Evolutionary conservation across 2,329 filamentous ascomycete species (phyloP).

Genomic region (Alternaria dauci): DNA sequence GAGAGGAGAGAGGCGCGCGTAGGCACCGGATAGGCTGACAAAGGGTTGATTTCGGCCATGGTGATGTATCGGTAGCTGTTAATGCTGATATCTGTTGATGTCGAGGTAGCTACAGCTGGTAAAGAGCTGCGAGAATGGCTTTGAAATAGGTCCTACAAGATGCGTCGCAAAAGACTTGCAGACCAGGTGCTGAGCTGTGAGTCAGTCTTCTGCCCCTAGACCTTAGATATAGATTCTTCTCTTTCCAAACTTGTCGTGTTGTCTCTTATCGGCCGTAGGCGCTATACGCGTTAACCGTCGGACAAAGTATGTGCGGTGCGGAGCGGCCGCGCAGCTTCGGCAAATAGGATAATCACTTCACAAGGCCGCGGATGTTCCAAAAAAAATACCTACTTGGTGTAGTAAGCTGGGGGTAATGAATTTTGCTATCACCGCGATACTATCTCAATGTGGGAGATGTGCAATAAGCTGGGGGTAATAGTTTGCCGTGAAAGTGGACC

Average conservation of each 20-base stretch:
- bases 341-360: neutral
- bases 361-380: conserved; percentile 12
- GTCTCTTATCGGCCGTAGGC: neutral
- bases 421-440: neutral
- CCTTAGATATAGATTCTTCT: conserved; percentile 5
- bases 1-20: conserved; percentile 11
- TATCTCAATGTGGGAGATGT: conserved; percentile 1
- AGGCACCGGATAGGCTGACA: conserved; percentile 30
- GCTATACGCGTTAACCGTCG: neutral
- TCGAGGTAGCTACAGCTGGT: neutral
- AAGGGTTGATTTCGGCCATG: neutral
- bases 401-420: conserved; percentile 18
- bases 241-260: neutral
- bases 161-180: neutral
- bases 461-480: conserved; percentile 22
- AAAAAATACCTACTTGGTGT: neutral
- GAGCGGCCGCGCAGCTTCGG: conserved; percentile 13
- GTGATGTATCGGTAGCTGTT: neutral
- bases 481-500: conserved; percentile 1
- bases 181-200: neutral
- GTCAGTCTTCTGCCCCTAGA: neutral
- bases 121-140: neutral
- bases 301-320: conserved; percentile 14
- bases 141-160: neutral
- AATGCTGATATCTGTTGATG: neutral